Percentiles rank a stretch among this genome's conserved stretches.
Evolutionary conservation across 768 basidiomycete genomes (phyloP).

Genomic region (Sporobolomyces roseus): DNA sequence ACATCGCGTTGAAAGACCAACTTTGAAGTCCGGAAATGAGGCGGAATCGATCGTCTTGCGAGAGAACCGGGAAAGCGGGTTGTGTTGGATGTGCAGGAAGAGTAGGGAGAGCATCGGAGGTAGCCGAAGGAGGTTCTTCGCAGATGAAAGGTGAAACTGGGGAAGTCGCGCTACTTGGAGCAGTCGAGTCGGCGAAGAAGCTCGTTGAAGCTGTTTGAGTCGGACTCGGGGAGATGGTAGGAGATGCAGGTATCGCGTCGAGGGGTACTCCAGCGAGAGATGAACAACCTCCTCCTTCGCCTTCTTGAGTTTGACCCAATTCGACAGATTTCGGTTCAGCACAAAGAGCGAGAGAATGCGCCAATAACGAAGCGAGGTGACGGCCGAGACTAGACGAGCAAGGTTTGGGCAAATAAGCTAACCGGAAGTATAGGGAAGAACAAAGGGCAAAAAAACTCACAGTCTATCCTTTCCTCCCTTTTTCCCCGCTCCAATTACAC

Average conservation of each 20-base stretch:
- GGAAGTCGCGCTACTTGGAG: constrained; percentile 22
- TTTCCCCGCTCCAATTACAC: constrained; percentile 58
- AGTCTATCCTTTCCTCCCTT: constrained; percentile 49
- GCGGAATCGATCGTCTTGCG: constrained; percentile 53
- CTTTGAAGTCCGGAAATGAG: constrained; percentile 66
- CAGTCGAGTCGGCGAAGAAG: constrained; percentile 29
- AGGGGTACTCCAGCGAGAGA: constrained; percentile 5
- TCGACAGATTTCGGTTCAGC: constrained; percentile 1
- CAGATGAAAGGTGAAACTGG: constrained; percentile 11
- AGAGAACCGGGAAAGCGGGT: constrained; percentile 30
- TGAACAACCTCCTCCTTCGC: neutral
- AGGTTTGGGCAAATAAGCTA: too few relatives aligned
- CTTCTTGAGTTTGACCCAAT: neutral
- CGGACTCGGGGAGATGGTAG: constrained; percentile 21
- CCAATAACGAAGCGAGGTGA: constrained; percentile 42
- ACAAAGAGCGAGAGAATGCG: constrained; percentile 45
- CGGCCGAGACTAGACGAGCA: constrained; percentile 38
- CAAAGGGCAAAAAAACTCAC: constrained; percentile 51
- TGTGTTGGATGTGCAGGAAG: neutral
- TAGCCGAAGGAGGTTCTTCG: constrained; percentile 48
- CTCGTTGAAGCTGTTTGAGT: constrained; percentile 26
- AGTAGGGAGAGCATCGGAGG: constrained; percentile 47
- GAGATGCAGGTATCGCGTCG: constrained; percentile 35
- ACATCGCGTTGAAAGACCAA: constrained; percentile 90
- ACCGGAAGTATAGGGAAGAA: neutral